Evolutionary conservation across 768 basidiomycete genomes (phyloP).

Genomic region (Coprinopsis marcescibilis): DNA sequence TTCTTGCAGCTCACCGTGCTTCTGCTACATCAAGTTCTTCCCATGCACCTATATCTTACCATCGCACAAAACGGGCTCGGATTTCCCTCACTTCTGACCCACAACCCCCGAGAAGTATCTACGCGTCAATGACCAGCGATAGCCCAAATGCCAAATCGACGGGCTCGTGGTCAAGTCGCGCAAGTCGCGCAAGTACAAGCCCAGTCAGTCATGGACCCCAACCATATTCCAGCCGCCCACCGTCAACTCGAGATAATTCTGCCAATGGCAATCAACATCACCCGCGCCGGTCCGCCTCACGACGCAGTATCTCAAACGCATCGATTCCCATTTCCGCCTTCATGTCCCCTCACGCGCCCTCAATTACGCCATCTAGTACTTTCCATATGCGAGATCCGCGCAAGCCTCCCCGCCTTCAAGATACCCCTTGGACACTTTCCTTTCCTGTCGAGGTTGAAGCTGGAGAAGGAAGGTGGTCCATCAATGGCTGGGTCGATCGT

Average conservation of each 20-base stretch:
- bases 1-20: conserved; percentile 42
- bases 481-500: conserved; percentile 35
- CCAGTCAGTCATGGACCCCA: conserved; percentile 13
- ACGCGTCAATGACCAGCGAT: conserved; percentile 7
- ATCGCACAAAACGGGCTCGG: conserved; percentile 60
- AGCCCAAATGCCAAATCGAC: conserved; percentile 34
- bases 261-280: conserved; percentile 18
- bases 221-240: conserved; percentile 16
- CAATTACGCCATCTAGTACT: conserved; percentile 48
- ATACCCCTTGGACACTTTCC: conserved; percentile 59
- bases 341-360: conserved; percentile 74
- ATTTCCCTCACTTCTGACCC: conserved; percentile 40
- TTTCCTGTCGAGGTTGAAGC: conserved; percentile 29
- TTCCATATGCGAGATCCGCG: conserved; percentile 83
- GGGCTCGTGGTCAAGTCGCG: conserved; percentile 40
- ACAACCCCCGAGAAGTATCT: conserved; percentile 32
- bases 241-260: conserved; percentile 20
- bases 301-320: conserved; percentile 56
- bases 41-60: conserved; percentile 67
- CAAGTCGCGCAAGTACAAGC: conserved; percentile 32
- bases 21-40: conserved; percentile 40
- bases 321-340: conserved; percentile 80
- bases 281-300: conserved; percentile 27
- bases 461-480: conserved; percentile 26
- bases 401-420: conserved; percentile 50